Evolutionary conservation across 1,284 basidiomycete genomes (phyloP).

Genomic region (Wallemia hederae): DNA sequence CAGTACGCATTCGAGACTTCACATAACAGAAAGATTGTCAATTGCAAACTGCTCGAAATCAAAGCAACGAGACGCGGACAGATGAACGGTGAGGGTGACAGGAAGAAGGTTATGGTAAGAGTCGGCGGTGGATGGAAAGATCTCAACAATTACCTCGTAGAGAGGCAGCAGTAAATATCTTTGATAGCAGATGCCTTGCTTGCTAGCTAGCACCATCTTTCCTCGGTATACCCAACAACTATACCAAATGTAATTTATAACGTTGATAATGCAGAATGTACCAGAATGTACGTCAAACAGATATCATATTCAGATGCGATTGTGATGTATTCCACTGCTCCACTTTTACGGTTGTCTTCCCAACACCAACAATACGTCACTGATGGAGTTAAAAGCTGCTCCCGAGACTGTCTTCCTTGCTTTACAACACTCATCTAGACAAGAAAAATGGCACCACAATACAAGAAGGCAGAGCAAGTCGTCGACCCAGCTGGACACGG

Average conservation of each 20-base stretch:
- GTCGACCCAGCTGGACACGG: neutral
- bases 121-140: neutral
- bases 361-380: too few species aligned
- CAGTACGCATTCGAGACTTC: neutral
- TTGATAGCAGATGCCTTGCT: neutral
- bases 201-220: too few species aligned
- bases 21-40: neutral
- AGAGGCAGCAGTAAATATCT: neutral
- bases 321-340: neutral
- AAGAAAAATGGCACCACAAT: neutral
- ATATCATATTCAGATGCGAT: neutral
- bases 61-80: neutral
- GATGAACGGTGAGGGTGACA: neutral
- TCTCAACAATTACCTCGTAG: neutral
- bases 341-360: too few species aligned
- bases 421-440: neutral
- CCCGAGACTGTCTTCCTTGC: too few species aligned
- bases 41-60: neutral
- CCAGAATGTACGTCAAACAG: too few species aligned
- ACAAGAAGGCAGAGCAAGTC: neutral
- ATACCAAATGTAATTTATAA: neutral
- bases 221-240: too few species aligned
- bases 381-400: too few species aligned
- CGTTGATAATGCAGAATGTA: too few species aligned
- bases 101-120: neutral